Percentiles rank a stretch among this genome's conserved stretches.
phyloP scores from a whole-genome alignment of 2,329 filamentous ascomycete genomes.

The Diaporthe eres region DNA sequence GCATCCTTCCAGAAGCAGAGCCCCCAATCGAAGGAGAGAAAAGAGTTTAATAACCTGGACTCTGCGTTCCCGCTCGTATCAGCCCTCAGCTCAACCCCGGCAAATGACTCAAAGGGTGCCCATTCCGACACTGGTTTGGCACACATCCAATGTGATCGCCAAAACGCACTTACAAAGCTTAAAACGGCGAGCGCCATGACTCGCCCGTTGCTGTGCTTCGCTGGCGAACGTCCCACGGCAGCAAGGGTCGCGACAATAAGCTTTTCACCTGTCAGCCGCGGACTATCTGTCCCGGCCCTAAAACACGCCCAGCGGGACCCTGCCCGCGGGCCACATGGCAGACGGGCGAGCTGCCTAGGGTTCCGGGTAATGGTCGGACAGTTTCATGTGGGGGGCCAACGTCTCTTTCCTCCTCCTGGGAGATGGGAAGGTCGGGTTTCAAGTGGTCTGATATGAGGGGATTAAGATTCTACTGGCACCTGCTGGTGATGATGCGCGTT shows the following conservation, averaged over 20 bases:
- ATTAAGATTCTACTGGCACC: too few relatives aligned
- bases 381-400: slow-evolving; percentile 7
- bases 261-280: neutral
- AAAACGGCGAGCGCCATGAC: neutral
- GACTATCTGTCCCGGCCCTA: neutral
- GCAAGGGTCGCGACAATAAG: neutral
- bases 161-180: slow-evolving; percentile 18
- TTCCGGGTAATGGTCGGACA: neutral
- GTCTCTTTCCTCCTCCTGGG: neutral
- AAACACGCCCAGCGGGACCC: slow-evolving; percentile 5
- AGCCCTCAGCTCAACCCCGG: neutral
- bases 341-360: neutral
- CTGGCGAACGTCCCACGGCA: neutral
- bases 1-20: neutral
- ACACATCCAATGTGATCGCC: neutral
- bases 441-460: neutral
- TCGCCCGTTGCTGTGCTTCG: neutral
- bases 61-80: neutral
- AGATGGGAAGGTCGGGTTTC: neutral
- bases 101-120: slow-evolving; percentile 19
- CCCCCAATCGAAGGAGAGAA: neutral
- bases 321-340: neutral
- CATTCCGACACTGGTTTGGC: neutral
- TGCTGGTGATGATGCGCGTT: too few relatives aligned
- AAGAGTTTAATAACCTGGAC: neutral